Percentiles rank a stretch among this genome's conserved stretches.
These are phyloP conservation scores for Sporothrix dimorphospora DNA, from an alignment of 2,329 filamentous ascomycete species.

Conservation along the genomic window DNA sequence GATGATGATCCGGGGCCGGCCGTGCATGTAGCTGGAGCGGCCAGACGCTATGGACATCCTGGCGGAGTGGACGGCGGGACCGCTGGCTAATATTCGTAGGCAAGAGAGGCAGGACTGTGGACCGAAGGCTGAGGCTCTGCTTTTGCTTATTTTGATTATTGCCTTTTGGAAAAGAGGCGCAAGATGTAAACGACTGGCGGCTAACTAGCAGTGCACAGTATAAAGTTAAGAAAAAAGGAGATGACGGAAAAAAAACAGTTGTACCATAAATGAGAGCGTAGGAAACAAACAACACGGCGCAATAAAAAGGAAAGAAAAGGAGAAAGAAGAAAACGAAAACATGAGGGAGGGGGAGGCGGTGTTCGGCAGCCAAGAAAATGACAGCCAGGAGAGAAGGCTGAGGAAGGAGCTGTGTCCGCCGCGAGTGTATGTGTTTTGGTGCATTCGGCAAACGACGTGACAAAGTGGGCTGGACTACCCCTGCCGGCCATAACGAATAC, in stretches of 20 bases:
- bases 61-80: not conserved
- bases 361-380: not conserved
- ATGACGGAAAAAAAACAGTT: conserved; percentile 5
- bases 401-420: not conserved
- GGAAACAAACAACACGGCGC: not conserved
- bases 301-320: conserved; percentile 4
- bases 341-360: not conserved
- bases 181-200: not conserved
- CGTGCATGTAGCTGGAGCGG: not conserved
- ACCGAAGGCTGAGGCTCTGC: not conserved
- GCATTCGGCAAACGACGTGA: not conserved
- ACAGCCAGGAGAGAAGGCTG: not conserved
- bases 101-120: not conserved
- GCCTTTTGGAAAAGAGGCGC: not conserved
- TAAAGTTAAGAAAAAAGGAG: not conserved
- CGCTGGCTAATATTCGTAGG: not conserved
- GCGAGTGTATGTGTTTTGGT: not conserved
- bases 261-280: not conserved
- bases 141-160: not conserved
- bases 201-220: too few species aligned
- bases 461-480: not conserved
- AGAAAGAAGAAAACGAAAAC: conserved; percentile 17
- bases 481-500: not conserved
- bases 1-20: conserved; percentile 4
- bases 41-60: conserved; percentile 13